Evolutionary conservation across 2,329 filamentous ascomycete genomes (phyloP).

Genomic region (Dendryphion nanum): DNA sequence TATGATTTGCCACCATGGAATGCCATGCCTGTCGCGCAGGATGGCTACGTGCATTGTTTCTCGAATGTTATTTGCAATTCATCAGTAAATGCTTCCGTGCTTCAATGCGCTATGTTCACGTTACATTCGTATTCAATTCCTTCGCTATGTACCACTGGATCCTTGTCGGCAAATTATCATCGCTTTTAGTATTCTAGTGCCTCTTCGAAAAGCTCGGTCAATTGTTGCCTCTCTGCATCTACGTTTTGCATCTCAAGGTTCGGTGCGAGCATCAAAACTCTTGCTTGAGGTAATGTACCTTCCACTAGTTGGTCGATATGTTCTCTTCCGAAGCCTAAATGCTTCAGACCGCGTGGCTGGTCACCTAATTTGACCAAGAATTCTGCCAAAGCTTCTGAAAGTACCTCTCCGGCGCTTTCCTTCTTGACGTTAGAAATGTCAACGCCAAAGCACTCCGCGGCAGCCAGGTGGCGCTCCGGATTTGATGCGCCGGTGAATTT

Average conservation of each 20-base stretch:
- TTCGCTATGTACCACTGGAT: no score
- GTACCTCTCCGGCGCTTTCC: constrained; percentile 84
- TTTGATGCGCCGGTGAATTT: constrained; percentile 89
- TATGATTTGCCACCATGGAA: no score
- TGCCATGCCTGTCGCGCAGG: no score
- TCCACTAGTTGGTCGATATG: constrained; percentile 85
- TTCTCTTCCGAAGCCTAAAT: constrained; percentile 71
- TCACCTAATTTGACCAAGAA: constrained; percentile 85
- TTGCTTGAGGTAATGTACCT: constrained; percentile 86
- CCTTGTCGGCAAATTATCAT: no score
- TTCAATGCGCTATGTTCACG: no score
- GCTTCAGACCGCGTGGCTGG: constrained; percentile 83
- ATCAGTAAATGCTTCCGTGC: no score
- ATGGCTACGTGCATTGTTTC: no score
- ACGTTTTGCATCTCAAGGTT: constrained; percentile 57
- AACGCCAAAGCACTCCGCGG: constrained; percentile 86
- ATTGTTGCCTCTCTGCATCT: constrained; percentile 49
- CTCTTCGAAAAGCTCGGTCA: constrained; percentile 49
- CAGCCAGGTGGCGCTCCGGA: constrained; percentile 84
- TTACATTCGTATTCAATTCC: no score
- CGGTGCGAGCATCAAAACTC: constrained; percentile 90
- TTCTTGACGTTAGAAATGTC: constrained; percentile 84
- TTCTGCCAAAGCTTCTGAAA: constrained; percentile 76
- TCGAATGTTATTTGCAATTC: no score
- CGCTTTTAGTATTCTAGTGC: constrained; percentile 44